These are phyloP conservation scores for Hypoxylon sp. DNA, from an alignment of 2,329 filamentous ascomycete species.

Conservation along the genomic window DNA sequence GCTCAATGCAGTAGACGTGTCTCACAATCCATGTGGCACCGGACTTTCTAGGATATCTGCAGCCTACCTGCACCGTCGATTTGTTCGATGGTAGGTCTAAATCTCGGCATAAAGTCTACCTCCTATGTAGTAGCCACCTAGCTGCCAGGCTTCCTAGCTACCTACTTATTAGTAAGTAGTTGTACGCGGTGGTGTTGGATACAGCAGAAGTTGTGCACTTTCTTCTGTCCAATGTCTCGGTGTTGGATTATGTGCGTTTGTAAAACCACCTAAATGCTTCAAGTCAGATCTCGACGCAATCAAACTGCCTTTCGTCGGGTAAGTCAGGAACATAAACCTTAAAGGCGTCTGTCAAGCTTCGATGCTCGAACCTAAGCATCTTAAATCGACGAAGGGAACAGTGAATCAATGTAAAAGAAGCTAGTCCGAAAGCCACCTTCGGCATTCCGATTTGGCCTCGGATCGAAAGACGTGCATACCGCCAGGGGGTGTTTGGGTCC, in stretches of 20 bases:
- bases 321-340: constrained; percentile 36
- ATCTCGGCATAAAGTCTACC: constrained; percentile 23
- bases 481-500: constrained; percentile 19
- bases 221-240: too few species aligned
- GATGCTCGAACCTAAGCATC: constrained; percentile 8
- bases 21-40: constrained; percentile 33
- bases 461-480: constrained; percentile 37
- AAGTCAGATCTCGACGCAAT: neutral
- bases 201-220: neutral
- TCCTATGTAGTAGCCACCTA: too few species aligned
- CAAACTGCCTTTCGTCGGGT: constrained; percentile 17
- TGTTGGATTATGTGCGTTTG: constrained; percentile 11
- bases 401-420: constrained; percentile 6
- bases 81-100: constrained; percentile 14
- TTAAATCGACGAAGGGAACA: constrained; percentile 8
- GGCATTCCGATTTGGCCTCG: constrained; percentile 36
- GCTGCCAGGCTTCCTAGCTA: too few species aligned
- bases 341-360: constrained; percentile 14
- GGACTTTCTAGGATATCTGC: constrained; percentile 29
- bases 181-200: constrained; percentile 8
- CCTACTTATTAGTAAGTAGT: constrained; percentile 22
- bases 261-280: constrained; percentile 5
- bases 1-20: constrained; percentile 37
- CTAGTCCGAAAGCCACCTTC: constrained; percentile 21
- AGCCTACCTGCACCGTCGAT: constrained; percentile 21